These are phyloP conservation scores for Andrographis paniculata DNA, from an alignment of 305 asterid species.

Conservation along the genomic window DNA sequence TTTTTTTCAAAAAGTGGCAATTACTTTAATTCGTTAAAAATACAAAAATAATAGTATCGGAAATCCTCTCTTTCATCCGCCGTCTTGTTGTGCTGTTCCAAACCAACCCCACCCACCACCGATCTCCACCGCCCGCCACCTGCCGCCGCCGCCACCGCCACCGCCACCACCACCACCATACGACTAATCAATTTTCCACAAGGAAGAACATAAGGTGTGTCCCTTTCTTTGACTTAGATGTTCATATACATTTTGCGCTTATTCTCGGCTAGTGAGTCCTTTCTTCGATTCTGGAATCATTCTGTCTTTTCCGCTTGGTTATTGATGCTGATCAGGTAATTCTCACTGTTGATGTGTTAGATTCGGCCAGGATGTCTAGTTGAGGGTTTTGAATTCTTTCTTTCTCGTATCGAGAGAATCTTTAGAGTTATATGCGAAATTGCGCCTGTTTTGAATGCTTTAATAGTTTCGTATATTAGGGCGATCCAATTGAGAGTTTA, in stretches of 20 bases:
- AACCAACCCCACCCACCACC: not conserved
- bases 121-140: not conserved
- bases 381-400: not conserved
- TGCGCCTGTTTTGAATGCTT: conserved; percentile 15
- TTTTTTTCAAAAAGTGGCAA: too few species aligned
- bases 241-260: not conserved
- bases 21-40: too few species aligned
- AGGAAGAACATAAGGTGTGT: not conserved
- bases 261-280: not conserved
- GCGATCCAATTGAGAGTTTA: conserved; percentile 16
- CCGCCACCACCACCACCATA: not conserved
- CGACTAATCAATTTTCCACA: not conserved
- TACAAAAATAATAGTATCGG: too few species aligned
- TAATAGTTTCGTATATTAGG: conserved; percentile 10
- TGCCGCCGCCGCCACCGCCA: not conserved
- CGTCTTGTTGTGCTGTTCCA: not conserved
- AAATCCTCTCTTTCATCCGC: not conserved
- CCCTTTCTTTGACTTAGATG: not conserved
- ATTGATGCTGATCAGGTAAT: not conserved
- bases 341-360: not conserved
- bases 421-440: not conserved
- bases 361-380: not conserved
- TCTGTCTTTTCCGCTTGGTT: not conserved
- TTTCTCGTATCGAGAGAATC: not conserved
- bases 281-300: not conserved